Conservation (phyloP, 441 rosid genomes). For the Bruguiera hainesii region DNA sequence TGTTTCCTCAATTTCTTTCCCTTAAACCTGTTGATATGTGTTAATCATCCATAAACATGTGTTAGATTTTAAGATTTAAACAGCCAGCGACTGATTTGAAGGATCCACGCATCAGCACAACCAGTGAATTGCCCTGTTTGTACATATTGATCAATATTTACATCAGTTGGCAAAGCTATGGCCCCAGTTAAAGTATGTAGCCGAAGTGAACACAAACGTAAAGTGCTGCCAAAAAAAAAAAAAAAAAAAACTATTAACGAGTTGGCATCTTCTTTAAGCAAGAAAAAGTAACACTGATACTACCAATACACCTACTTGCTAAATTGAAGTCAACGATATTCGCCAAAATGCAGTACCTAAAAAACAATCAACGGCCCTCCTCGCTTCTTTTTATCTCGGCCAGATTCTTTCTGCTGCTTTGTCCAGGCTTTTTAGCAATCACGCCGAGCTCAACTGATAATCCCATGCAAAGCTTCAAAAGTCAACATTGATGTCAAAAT, state of each 20-base stretch:
- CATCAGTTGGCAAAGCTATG: neutral
- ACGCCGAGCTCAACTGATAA: conserved; percentile 26
- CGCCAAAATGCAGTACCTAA: conserved; percentile 22
- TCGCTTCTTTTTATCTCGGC: conserved; percentile 30
- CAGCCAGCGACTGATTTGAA: too few relatives aligned
- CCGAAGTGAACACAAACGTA: neutral
- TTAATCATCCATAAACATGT: too few relatives aligned
- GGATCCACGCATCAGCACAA: neutral
- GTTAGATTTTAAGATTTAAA: too few relatives aligned
- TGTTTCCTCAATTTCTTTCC: conserved; percentile 13
- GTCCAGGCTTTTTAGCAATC: conserved; percentile 35
- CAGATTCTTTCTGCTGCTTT: conserved; percentile 10
- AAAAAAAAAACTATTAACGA: neutral
- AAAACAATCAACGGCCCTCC: conserved; percentile 26
- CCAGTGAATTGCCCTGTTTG: neutral
- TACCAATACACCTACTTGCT: conserved; percentile 20
- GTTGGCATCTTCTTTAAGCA: neutral
- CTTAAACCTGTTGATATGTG: neutral
- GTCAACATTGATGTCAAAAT: conserved; percentile 33
- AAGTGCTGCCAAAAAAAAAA: neutral
- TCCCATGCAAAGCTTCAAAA: conserved; percentile 26
- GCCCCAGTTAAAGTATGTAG: neutral
- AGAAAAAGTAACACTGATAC: neutral
- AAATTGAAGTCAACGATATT: conserved; percentile 28
- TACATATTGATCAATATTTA: neutral